A percentile compares a stretch with the other conserved stretches of the same genome.
Evolutionary conservation across 2,329 filamentous ascomycete species (phyloP).

Genomic region (Phaeosphaeriaceae sp.): DNA sequence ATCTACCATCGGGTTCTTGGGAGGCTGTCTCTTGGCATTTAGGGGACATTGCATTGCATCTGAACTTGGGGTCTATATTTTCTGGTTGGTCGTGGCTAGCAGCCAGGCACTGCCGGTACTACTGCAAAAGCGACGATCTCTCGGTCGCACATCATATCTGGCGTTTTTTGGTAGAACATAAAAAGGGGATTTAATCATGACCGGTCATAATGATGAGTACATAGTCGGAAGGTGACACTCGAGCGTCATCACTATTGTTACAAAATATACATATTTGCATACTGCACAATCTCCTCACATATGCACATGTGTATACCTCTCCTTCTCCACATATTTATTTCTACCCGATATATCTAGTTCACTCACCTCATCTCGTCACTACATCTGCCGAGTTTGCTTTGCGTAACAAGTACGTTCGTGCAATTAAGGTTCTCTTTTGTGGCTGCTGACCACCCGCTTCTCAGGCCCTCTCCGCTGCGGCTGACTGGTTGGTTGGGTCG

Average conservation of each 20-base stretch:
- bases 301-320: too few relatives aligned
- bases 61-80: not conserved
- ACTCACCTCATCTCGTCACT: too few relatives aligned
- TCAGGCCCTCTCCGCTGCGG: not conserved
- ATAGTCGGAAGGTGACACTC: not conserved
- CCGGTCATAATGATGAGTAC: constrained; percentile 1
- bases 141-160: constrained; percentile 4
- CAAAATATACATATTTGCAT: not conserved
- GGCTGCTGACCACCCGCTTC: not conserved
- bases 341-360: too few relatives aligned
- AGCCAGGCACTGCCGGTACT: not conserved
- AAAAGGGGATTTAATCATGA: constrained; percentile 1
- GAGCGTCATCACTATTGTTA: not conserved
- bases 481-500: not conserved
- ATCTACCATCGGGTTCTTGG: constrained; percentile 27
- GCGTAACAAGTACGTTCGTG: too few relatives aligned
- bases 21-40: constrained; percentile 19
- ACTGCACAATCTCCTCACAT: not conserved
- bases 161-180: constrained; percentile 1
- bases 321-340: too few relatives aligned
- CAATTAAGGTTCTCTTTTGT: not conserved
- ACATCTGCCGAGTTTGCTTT: too few relatives aligned
- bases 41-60: constrained; percentile 3
- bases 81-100: not conserved
- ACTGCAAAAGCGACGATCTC: constrained; percentile 6